Percentiles rank a stretch among this genome's conserved stretches.
These are phyloP conservation scores for Phenoliferia sp. DNA, from an alignment of 1,284 basidiomycete genomes.

Conservation along the genomic window DNA sequence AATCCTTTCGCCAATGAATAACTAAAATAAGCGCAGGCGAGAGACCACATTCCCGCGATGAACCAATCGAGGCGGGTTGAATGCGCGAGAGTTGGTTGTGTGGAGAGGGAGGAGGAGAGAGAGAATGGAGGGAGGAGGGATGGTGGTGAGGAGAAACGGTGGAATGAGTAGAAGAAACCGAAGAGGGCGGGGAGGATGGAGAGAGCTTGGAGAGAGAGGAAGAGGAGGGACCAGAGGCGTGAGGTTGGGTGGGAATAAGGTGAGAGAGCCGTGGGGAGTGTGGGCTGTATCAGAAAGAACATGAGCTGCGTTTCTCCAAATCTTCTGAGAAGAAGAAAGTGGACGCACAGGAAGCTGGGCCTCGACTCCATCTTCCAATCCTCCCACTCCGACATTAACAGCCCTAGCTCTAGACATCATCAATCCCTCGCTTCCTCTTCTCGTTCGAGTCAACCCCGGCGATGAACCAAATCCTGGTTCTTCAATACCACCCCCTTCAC, in stretches of 20 bases:
- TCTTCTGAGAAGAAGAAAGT: background rate
- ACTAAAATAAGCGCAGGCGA: slow-evolving; percentile 35
- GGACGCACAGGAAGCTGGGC: background rate
- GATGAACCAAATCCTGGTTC: background rate
- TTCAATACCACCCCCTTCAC: background rate
- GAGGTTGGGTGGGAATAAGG: slow-evolving; percentile 3
- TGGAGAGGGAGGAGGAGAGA: slow-evolving; percentile 12
- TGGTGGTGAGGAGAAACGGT: slow-evolving; percentile 22
- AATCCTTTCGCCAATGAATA: slow-evolving; percentile 33
- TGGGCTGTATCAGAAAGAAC: background rate
- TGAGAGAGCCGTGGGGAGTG: background rate
- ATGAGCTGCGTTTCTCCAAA: background rate
- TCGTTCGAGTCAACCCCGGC: background rate
- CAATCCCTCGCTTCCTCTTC: background rate
- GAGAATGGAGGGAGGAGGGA: slow-evolving; percentile 9
- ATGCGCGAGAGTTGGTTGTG: slow-evolving; percentile 2
- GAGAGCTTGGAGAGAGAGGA: slow-evolving; percentile 27
- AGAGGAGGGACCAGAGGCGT: slow-evolving; percentile 15
- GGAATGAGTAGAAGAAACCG: slow-evolving; percentile 29
- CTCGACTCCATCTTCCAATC: background rate
- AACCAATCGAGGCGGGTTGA: slow-evolving; percentile 36
- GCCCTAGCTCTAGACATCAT: background rate
- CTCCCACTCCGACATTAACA: background rate
- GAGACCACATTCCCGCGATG: slow-evolving; percentile 33
- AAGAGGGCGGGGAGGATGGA: slow-evolving; percentile 28